Base-by-base conservation (phyloP, 371 early-diverging fungal genomes). In the Basidiobolus meristosporus region DNA sequence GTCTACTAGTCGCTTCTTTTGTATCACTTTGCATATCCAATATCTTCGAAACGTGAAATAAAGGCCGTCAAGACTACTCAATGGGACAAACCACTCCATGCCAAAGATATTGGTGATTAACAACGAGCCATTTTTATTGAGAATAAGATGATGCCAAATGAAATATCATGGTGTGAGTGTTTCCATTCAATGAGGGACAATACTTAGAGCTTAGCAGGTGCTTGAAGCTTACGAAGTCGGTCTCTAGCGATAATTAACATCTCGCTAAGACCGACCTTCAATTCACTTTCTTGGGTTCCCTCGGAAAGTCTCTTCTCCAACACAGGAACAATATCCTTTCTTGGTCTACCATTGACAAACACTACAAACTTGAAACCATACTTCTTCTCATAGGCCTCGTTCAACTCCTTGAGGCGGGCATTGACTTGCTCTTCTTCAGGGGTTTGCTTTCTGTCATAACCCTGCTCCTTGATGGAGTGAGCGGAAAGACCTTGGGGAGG, bases 291-390 rank as follows among this genome's bases (percentile, higher is more conserved):
- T 17, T 43, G 41, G 34, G 52, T 57, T 45, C 62, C 61, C 39
- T 65, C 57, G 6, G 51, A 50, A 34, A 81, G 67, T 28, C 78
- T 63, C 35, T 73, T 61, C 45, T 77, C 66, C 36, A 81, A 62
- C 9, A 81, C 63, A 11, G 82, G 82, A 31, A 84, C 65, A 36
- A 84, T 69, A 31, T 72, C 69, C 28, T 55, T 54, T 33, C 77
- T 65, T 19, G 75, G 65, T 6, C 82, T 73, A 15, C 82, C 82
- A 44, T 76, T 77, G 33, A 90, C 91, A 68, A 90, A 90, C 23
- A 84, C 73, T 16, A 90, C 77, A 55, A 88, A 85, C 50, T 74
- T 74, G 68, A 88, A 90, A 1, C 85, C 87, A 45, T 78, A 87
- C 46, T 70, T 68, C 37, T 60, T 66, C 55, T 87, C 88, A 46